Evolutionary conservation across 306 rosid species (phyloP), one percentile per base, ranked within the genome.

Genomic region (Vigna unguiculata): DNA sequence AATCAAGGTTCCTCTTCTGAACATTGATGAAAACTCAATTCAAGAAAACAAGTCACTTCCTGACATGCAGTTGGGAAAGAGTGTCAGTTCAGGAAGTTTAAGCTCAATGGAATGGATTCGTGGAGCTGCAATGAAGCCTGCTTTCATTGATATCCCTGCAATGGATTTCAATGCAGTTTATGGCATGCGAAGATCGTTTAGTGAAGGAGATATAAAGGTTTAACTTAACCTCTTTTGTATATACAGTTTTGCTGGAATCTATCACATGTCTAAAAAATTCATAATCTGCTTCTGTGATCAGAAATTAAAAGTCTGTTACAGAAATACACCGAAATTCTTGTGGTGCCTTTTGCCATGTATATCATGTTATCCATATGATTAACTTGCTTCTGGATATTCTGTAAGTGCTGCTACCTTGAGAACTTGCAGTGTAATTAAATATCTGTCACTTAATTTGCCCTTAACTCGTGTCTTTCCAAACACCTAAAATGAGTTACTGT

Each of bases 181-280:
- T 78, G 93, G 98, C 71, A 93, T 93, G 92, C 89, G 99, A 8
- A 86, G 96, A 78, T 88, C 99, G 21, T 88, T 25, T 79, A 96
- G 99, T 20, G 99, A 96, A 69, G 98, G 98, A 77, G 99, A 96
- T 83, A 96, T 96, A 47, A 88, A 93, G 99, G 99, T 93, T 60
- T 85, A 86, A 65, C 32, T 74, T 85, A 34, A 62, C 68, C 28
- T 11, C 46, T 63, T 28, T 71, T 10, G 19, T 72, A 5, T 61
- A 46, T 71, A 28, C 69, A 64, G 55, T 70, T 64, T 19, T 46
- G 45, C 22, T 60, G 24, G 34, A 64, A 30, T 40, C 69, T 54
- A 3, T 54, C 19, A 28, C 20, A 22, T 66, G 60, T 64, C 49
- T 53, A 17, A 55, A 54, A 13, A 57, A 45, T 55, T 74, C 28